A percentile compares a stretch with the other conserved stretches of the same genome.
Evolutionary conservation across 75 land plant genomes (phyloP).

Genomic region (Picea sitchensis): DNA sequence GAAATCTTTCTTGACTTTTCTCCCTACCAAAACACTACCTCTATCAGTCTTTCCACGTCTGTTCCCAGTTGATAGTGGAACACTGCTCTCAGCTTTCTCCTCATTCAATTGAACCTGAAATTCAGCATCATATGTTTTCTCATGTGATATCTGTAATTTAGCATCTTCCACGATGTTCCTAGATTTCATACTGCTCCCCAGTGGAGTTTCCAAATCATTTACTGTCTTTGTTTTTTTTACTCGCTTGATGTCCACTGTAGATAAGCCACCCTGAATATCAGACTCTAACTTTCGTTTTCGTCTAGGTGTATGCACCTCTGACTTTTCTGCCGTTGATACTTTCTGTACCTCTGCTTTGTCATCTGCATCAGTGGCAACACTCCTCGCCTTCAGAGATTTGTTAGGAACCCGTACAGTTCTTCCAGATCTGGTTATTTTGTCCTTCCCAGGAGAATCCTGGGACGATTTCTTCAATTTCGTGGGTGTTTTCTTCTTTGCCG

Average conservation of each 20-base stretch:
- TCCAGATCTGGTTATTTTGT: neutral
- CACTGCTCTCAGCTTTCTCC: neutral
- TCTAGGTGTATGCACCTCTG: neutral
- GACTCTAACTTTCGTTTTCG: neutral
- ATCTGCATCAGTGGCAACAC: too few species aligned
- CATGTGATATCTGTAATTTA: too few species aligned
- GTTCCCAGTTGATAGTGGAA: neutral
- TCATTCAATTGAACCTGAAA: neutral
- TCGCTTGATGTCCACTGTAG: neutral
- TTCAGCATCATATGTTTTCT: neutral
- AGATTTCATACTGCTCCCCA: too few species aligned
- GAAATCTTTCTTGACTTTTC: conserved; percentile 19
- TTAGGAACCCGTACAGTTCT: neutral
- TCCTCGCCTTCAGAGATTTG: neutral
- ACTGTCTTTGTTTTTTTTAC: neutral
- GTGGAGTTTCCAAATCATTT: neutral
- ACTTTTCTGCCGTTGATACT: neutral
- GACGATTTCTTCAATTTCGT: neutral
- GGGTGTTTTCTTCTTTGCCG: conserved; percentile 2
- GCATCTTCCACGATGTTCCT: neutral
- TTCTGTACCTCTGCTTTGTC: neutral
- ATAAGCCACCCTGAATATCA: neutral
- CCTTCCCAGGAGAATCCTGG: neutral
- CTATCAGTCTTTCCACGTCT: neutral
- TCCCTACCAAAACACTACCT: conserved; percentile 20